These are phyloP conservation scores for Trichosanthes truncata DNA, from an alignment of 306 rosid genomes.

Conservation along the genomic window DNA sequence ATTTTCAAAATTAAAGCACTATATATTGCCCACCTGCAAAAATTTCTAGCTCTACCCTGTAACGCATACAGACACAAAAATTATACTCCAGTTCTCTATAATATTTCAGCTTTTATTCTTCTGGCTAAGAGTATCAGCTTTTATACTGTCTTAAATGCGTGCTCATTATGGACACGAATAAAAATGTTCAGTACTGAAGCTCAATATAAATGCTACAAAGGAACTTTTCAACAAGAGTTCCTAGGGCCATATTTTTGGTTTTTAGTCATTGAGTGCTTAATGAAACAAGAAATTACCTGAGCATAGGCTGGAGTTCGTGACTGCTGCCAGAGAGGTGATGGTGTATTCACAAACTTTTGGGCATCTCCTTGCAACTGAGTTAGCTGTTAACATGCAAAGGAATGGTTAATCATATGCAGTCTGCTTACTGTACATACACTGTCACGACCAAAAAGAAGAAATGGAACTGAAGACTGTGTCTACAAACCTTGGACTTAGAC, in stretches of 20 bases:
- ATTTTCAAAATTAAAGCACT: not conserved
- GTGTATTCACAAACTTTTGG: conserved; percentile 15
- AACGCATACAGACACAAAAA: not conserved
- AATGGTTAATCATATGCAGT: conserved; percentile 14
- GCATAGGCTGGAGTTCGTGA: conserved; percentile 31
- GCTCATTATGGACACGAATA: not conserved
- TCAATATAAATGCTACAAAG: not conserved
- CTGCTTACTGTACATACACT: not conserved
- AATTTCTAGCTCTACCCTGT: not conserved
- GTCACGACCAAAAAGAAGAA: conserved; percentile 5
- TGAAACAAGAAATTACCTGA: conserved; percentile 31
- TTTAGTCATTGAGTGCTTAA: not conserved
- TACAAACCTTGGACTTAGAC: conserved; percentile 61
- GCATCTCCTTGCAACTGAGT: conserved; percentile 33
- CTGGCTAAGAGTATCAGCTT: not conserved
- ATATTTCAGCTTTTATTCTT: not conserved
- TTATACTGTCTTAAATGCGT: not conserved
- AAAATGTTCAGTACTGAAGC: not conserved
- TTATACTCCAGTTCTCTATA: not conserved
- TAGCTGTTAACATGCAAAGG: conserved; percentile 15
- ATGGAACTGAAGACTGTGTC: conserved; percentile 12
- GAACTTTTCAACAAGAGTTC: not conserved
- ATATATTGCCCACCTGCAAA: not conserved
- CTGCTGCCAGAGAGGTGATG: conserved; percentile 36
- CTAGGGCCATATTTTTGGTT: not conserved